A percentile compares a stretch with the other conserved stretches of the same genome.
These are phyloP conservation scores for Pontederia crassipes DNA, from an alignment of 176 grass and related monocot species.

Conservation along the genomic window DNA sequence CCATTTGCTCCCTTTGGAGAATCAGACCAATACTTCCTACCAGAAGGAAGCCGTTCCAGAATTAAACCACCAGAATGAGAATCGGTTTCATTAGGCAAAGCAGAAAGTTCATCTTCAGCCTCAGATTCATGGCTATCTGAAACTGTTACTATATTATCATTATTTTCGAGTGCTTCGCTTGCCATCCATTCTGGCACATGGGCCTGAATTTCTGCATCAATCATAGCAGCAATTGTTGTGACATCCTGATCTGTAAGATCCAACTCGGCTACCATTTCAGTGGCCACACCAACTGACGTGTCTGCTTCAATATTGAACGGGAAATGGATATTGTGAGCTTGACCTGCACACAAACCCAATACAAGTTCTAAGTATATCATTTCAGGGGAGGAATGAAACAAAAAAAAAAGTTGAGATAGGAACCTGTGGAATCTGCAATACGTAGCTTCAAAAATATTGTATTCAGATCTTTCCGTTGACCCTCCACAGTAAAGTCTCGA, in stretches of 20 bases:
- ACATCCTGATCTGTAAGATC: slow-evolving; percentile 77
- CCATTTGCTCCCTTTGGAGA: slow-evolving; percentile 40
- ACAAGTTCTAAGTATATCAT: neutral
- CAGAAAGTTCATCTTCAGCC: slow-evolving; percentile 36
- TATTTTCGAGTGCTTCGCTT: slow-evolving; percentile 35
- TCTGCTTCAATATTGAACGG: slow-evolving; percentile 68
- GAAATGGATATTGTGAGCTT: slow-evolving; percentile 70
- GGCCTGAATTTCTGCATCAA: slow-evolving; percentile 52
- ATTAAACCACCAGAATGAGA: slow-evolving; percentile 17
- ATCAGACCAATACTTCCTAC: slow-evolving; percentile 48
- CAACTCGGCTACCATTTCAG: slow-evolving; percentile 65
- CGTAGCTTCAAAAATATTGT: slow-evolving; percentile 79
- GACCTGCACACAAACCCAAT: slow-evolving; percentile 30
- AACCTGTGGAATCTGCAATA: slow-evolving; percentile 74
- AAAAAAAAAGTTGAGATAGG: neutral
- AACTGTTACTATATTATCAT: slow-evolving; percentile 29
- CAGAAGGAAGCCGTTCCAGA: slow-evolving; percentile 63
- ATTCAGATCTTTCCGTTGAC: slow-evolving; percentile 51
- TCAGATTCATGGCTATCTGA: slow-evolving; percentile 41
- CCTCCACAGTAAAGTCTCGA: slow-evolving; percentile 50
- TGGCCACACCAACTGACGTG: slow-evolving; percentile 69
- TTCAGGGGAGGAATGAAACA: neutral
- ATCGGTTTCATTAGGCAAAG: slow-evolving; percentile 28
- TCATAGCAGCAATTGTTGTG: slow-evolving; percentile 57
- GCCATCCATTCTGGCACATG: slow-evolving; percentile 51